These are phyloP conservation scores for Barnettozyma siamensis DNA, from an alignment of 805 yeast genomes.

Conservation along the genomic window DNA sequence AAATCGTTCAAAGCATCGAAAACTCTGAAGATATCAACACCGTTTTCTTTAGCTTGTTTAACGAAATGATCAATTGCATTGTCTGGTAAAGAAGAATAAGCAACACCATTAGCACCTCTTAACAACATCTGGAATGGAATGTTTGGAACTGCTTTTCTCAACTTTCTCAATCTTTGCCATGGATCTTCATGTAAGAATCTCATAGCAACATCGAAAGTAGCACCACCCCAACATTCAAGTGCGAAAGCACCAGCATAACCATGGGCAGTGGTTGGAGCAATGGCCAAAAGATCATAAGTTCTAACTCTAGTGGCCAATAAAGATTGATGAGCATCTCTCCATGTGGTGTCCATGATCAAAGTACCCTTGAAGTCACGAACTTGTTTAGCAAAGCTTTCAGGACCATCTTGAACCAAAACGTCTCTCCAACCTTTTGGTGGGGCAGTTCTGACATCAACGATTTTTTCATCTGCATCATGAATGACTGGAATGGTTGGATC, in stretches of 20 bases:
- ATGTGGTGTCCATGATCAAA: constrained; percentile 94
- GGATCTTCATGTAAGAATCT: constrained; percentile 98
- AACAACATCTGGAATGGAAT: constrained; percentile 99
- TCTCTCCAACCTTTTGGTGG: constrained; percentile 90
- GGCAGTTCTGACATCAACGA: constrained; percentile 48
- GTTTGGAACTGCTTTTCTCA: constrained; percentile 90
- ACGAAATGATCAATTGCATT: constrained; percentile 98
- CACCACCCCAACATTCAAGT: constrained; percentile 99
- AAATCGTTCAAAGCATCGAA: constrained; percentile 96
- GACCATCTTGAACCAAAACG: constrained; percentile 76
- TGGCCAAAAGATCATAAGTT: constrained; percentile 83
- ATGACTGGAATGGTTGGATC: constrained; percentile 74
- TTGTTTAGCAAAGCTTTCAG: constrained; percentile 82
- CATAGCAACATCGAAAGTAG: constrained; percentile 98
- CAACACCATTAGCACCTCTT: constrained; percentile 99
- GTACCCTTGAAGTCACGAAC: constrained; percentile 84
- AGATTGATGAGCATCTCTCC: constrained; percentile 99
- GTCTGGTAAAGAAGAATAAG: constrained; percentile 96
- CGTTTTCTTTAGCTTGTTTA: constrained; percentile 87
- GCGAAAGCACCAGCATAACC: constrained; percentile 91
- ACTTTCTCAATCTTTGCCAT: constrained; percentile 89
- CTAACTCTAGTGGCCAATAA: constrained; percentile 95
- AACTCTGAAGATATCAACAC: constrained; percentile 97
- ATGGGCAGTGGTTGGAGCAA: constrained; percentile 91
- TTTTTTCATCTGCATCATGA: constrained; percentile 54